These are phyloP conservation scores for Spiraea crenata DNA, from an alignment of 331 rosid species.

Conservation along the genomic window DNA sequence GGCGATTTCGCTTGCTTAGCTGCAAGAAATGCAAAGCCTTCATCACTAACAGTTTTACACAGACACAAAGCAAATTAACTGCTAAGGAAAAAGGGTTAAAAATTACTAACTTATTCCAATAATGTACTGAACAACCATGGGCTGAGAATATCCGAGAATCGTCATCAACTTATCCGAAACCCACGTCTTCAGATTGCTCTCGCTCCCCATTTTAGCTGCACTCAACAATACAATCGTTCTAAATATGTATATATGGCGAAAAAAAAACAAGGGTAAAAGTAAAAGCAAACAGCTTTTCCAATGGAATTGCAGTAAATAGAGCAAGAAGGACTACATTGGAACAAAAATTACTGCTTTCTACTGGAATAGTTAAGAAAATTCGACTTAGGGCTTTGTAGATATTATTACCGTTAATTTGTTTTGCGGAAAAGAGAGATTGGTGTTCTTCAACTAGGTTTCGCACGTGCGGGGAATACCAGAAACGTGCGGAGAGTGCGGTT, in stretches of 20 bases:
- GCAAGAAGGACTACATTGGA: background rate
- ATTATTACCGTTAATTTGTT: background rate
- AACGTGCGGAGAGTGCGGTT: background rate
- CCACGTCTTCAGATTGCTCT: slow-evolving; percentile 66
- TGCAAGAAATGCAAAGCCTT: slow-evolving; percentile 34
- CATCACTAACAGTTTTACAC: background rate
- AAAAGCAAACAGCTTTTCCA: background rate
- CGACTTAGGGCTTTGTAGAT: background rate
- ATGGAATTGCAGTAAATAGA: background rate
- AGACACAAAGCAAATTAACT: background rate
- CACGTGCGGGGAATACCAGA: background rate
- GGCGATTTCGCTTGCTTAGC: slow-evolving; percentile 83
- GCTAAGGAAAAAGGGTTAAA: slow-evolving; percentile 7
- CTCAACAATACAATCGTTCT: background rate
- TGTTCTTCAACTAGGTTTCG: background rate
- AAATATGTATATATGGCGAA: background rate
- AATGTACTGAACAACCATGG: slow-evolving; percentile 69
- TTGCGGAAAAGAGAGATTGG: background rate
- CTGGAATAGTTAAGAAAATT: background rate
- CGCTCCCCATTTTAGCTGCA: slow-evolving; percentile 56
- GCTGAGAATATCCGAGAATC: slow-evolving; percentile 74
- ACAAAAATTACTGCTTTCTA: background rate
- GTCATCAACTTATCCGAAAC: slow-evolving; percentile 74
- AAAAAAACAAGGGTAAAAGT: background rate
- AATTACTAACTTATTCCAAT: slow-evolving; percentile 65